These are phyloP conservation scores for Ceratobasidium sp. DNA, from an alignment of 1,284 basidiomycete species.

Conservation along the genomic window DNA sequence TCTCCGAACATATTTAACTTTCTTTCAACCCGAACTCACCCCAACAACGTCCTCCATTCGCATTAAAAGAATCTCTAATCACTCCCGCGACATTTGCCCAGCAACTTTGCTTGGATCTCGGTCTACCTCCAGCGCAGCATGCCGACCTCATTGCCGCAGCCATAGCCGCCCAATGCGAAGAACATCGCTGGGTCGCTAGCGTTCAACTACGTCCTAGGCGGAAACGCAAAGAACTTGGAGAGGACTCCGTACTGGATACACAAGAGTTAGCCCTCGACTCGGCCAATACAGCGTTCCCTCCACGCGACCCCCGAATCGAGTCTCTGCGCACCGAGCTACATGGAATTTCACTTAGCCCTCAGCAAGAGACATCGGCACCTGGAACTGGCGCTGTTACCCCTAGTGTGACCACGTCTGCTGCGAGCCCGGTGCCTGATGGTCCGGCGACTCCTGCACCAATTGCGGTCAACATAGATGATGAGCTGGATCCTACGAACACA, in stretches of 20 bases:
- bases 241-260: not conserved
- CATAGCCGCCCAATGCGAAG: conserved; percentile 90
- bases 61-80: conserved; percentile 65
- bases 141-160: conserved; percentile 82
- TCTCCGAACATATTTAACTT: conserved; percentile 15
- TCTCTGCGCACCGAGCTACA: conserved; percentile 34
- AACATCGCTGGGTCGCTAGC: conserved; percentile 80
- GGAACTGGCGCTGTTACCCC: conserved; percentile 34
- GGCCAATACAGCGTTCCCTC: not conserved
- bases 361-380: conserved; percentile 10
- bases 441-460: conserved; percentile 40
- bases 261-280: not conserved
- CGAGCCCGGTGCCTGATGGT: conserved; percentile 32
- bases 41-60: not conserved
- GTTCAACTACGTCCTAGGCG: conserved; percentile 50
- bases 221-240: conserved; percentile 21
- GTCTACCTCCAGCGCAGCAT: conserved; percentile 74
- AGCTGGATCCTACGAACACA: conserved; percentile 21
- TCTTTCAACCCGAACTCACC: not conserved
- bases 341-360: conserved; percentile 5
- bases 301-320: conserved; percentile 37
- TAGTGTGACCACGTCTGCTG: conserved; percentile 17
- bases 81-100: conserved; percentile 85
- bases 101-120: conserved; percentile 89
- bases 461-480: conserved; percentile 41